Conservation (phyloP, 352 stramenopile species). For the Elongisporangium undulatum region DNA sequence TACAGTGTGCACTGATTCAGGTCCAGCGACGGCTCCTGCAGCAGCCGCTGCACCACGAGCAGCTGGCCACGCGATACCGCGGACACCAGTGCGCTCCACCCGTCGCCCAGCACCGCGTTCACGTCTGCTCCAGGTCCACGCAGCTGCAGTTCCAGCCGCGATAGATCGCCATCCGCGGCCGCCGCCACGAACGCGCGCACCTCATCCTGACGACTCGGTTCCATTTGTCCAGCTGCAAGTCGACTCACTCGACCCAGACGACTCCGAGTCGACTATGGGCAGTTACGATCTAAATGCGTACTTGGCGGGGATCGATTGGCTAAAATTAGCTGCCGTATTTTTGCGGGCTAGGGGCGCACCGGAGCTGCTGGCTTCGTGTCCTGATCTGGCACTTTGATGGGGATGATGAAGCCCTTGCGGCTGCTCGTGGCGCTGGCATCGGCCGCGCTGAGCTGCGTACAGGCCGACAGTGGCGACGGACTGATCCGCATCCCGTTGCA, state of each 20-base stretch:
- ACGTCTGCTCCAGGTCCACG: slow-evolving; percentile 20
- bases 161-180: slow-evolving; percentile 31
- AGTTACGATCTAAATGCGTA: background rate
- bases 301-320: slow-evolving; percentile 7
- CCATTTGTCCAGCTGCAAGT: background rate
- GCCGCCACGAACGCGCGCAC: slow-evolving; percentile 46
- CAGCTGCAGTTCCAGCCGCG: slow-evolving; percentile 37
- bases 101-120: slow-evolving; percentile 52
- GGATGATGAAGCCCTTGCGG: background rate
- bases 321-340: background rate
- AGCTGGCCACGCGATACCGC: slow-evolving; percentile 51
- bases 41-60: slow-evolving; percentile 30
- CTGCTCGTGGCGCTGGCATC: background rate
- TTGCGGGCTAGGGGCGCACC: background rate
- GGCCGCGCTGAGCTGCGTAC: background rate
- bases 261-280: background rate
- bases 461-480: background rate
- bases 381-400: background rate
- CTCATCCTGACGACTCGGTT: background rate
- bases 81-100: slow-evolving; percentile 69
- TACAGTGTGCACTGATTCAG: slow-evolving; percentile 64
- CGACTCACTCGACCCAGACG: background rate
- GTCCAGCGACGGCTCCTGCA: slow-evolving; percentile 28
- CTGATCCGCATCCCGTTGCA: background rate
- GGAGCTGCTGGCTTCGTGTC: background rate